Base-by-base conservation (phyloP, 495 filamentous ascomycete species). In the Penicilliopsis zonata region DNA sequence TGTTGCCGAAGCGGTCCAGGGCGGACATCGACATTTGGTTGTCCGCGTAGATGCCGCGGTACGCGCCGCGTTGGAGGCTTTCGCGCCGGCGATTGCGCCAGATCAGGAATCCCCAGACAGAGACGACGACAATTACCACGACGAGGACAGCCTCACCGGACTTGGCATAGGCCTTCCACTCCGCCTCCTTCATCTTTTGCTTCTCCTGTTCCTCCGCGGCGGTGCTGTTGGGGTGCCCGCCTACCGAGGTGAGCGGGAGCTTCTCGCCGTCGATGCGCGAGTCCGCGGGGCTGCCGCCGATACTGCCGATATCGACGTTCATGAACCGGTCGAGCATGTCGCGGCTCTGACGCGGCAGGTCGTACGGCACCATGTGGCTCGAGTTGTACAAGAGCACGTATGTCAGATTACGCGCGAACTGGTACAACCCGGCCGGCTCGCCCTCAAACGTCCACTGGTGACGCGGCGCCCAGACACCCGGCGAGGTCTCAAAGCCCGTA, bases 281-380 rank as follows among this genome's bases (percentile, higher is more conserved):
- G 52, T 96, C 85, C 0, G 85, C 70, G 0, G 90, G 90, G 24
- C 55, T 51, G 23, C 88, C 88, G 36, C 90, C 90, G 35, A 96
- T 94, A 50, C 73, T 80, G 40, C 71, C 79, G 39, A 96, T 94
- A 49, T 98, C 85, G 14, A 98, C 86, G 19, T 75, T 75, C 66
- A 94, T 85, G 55, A 96, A 95, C 12, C 90, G 80, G 53, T 96
- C 90, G 7, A 95, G 75, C 92, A 98, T 98, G 51, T 96, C 90
- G 28, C 90, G 75, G 6, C 77, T 82, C 30, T 86, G 76, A 15
- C 86, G 75, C 9, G 92, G 76, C 42, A 78, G 81, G 52, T 98
- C 88, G 51, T 86, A 96, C 4, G 90, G 90, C 2, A 95, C 90
- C 90, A 98, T 98, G 52, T 98, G 90, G 31, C 78, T 86, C 18